Conservation (phyloP, 345 rosid species). For the Camelina hispida region DNA sequence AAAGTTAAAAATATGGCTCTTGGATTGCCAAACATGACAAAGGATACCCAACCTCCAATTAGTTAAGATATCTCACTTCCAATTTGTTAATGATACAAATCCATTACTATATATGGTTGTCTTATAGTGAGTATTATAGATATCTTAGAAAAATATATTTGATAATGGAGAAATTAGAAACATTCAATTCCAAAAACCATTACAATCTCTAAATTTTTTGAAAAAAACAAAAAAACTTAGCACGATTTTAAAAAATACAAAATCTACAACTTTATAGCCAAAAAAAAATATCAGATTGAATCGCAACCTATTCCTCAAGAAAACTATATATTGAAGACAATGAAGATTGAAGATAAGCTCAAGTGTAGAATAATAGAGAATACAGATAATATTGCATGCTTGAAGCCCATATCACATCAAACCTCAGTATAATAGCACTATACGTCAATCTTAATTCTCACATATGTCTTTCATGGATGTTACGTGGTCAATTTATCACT, state of each 20-base stretch:
- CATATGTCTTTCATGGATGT: constrained; percentile 38
- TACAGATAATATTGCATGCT: not conserved
- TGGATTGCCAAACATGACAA: constrained; percentile 21
- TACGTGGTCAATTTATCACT: constrained; percentile 45
- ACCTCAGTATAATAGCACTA: not conserved
- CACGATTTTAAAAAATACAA: not conserved
- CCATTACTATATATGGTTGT: not conserved
- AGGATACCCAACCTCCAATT: constrained; percentile 33
- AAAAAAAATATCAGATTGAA: too few relatives aligned
- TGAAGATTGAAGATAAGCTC: not conserved
- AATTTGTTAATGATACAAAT: not conserved
- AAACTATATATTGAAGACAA: not conserved
- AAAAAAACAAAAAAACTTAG: not conserved
- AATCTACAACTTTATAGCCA: too few relatives aligned
- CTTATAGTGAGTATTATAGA: not conserved
- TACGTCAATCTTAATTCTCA: constrained; percentile 29
- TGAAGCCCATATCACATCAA: not conserved
- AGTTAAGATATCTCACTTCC: constrained; percentile 35
- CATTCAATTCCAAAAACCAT: not conserved
- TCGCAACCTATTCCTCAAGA: too few relatives aligned
- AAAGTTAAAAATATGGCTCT: not conserved
- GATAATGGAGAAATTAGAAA: not conserved
- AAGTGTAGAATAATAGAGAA: not conserved
- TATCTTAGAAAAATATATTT: not conserved
- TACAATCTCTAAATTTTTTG: not conserved